Percentiles rank a stretch among this genome's conserved stretches.
Evolutionary conservation across 75 land plant genomes (phyloP).

Genomic region (Picea glauca): DNA sequence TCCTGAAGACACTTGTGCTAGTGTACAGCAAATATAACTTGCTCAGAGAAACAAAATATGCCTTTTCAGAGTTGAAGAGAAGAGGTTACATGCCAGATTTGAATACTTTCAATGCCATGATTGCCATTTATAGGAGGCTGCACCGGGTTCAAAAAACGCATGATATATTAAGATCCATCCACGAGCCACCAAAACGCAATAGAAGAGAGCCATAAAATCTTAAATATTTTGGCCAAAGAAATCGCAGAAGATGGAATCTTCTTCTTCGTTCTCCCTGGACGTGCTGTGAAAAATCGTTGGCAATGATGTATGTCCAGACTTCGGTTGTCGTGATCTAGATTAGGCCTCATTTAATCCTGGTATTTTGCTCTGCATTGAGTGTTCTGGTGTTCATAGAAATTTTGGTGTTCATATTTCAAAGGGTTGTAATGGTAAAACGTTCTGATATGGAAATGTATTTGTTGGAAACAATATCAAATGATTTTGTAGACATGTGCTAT

Average conservation of each 20-base stretch:
- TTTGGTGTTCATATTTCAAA: slow-evolving; percentile 97
- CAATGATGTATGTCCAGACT: slow-evolving; percentile 92
- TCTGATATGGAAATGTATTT: no score
- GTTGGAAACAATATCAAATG: no score
- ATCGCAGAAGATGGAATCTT: no score
- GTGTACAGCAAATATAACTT: slow-evolving; percentile 71
- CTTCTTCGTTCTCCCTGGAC: no score
- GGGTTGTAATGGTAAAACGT: no score
- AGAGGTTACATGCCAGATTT: slow-evolving; percentile 57
- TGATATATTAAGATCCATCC: slow-evolving; percentile 52
- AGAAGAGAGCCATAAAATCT: no score
- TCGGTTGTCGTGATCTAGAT: slow-evolving; percentile 84
- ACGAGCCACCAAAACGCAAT: no score
- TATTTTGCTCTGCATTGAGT: slow-evolving; percentile 85
- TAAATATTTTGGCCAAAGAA: no score
- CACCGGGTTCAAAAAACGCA: slow-evolving; percentile 64
- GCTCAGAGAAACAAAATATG: slow-evolving; percentile 55
- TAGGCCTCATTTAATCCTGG: slow-evolving; percentile 98
- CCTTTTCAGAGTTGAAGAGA: slow-evolving; percentile 57
- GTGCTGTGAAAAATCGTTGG: slow-evolving; percentile 71
- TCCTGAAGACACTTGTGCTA: slow-evolving; percentile 64
- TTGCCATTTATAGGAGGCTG: slow-evolving; percentile 86
- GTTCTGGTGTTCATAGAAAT: slow-evolving; percentile 95
- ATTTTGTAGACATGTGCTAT: no score
- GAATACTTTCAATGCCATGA: slow-evolving; percentile 77